Evolutionary conservation across 441 rosid genomes (phyloP), one percentile per base, ranked within the genome.

Genomic region (Theobroma grandiflorum): DNA sequence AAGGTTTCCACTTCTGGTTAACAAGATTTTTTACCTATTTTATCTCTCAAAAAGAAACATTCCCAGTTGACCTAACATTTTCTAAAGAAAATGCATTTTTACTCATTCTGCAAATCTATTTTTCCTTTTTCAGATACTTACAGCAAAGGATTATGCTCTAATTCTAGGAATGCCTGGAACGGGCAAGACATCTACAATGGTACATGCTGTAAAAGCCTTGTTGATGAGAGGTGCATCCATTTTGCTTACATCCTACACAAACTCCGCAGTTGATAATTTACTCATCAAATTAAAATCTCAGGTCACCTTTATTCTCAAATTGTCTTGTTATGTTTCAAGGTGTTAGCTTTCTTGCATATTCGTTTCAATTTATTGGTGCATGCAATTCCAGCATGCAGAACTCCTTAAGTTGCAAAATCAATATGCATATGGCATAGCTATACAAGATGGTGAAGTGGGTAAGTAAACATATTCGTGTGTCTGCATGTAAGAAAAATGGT

Each of bases 81-180:
- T 47, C 63, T 59, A 33, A 38, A 70, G 64, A 55, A 53, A 71
- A 72, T 33, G 69, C 47, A 38, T 35, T 52, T 53, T 81, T 66
- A 69, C 68, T 71, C 78, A 74, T 70, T 77, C 63, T 74, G 18
- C 77, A 74, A 74, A 74, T 77, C 26, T 77, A 78, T 37, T 66
- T 64, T 81, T 78, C 5, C 33, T 80, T n/a, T 88, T 88, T 81
- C 97, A 97, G 99, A 93, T 95, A 79, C 97, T 97, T 82, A 87
- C 99, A 53, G 97, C 97, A 68, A 97, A 88, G 89, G 98, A 97
- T 87, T 97, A 97, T 85, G 93, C 99, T 59, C 83, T 95, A 85
- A 94, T 97, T 85, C 86, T 97, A 50, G 99, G 99, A 85, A 97
- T 97, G 99, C 99, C 99, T 75, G 99, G 99, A 81, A 95, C 99